Evolutionary conservation across 345 rosid genomes (phyloP), one percentile per base, ranked within the genome.

Genomic region (Populus davidiana): DNA sequence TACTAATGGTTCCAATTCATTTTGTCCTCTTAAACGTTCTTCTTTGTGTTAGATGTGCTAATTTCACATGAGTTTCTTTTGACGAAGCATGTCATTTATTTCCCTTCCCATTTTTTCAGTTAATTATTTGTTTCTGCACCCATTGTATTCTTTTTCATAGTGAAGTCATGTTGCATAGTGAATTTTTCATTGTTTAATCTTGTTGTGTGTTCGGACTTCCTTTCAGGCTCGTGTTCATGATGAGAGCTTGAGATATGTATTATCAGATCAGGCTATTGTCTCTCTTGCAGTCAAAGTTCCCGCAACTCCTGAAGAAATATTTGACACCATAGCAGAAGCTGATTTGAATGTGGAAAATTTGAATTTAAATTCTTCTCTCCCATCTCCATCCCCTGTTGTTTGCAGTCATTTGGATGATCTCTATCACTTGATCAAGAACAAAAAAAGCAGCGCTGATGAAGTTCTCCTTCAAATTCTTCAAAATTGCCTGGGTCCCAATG

Each of bases 161-260:
- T 73, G 8, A 17, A 21, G 64, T 25, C 12, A 74, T 65, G 67
- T 74, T 44, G 14, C 74, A 72, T 62, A 65, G 6, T 61, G n/a
- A 52, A 56, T 71, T 39, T 41, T n/a, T 69, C 17, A 31, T 72
- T 73, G 31, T 56, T 72, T 68, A 63, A 78, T 31, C 59, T 75
- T 83, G 68, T 43, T 67, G 18, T 66, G 18, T 59, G 39, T 82
- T 38, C 78, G 70, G 52, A 33, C 59, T 76, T 77, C 72, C 71
- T 86, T 83, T 77, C 88, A 93, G 99, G 98, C 95, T 77, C 94
- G 97, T 43, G 85, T 93, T 66, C 98, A 93, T 87, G 99, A 93
- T 81, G 99, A 96, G 88, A 92, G 98, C 87, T 83, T 85, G 18
- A 90, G 93, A 84, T 92, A 80, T 84, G 91, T 92, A 35, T 74